These are phyloP conservation scores for Liriodendron chinense DNA, from an alignment of 164 flowering plant genomes.

Conservation along the genomic window DNA sequence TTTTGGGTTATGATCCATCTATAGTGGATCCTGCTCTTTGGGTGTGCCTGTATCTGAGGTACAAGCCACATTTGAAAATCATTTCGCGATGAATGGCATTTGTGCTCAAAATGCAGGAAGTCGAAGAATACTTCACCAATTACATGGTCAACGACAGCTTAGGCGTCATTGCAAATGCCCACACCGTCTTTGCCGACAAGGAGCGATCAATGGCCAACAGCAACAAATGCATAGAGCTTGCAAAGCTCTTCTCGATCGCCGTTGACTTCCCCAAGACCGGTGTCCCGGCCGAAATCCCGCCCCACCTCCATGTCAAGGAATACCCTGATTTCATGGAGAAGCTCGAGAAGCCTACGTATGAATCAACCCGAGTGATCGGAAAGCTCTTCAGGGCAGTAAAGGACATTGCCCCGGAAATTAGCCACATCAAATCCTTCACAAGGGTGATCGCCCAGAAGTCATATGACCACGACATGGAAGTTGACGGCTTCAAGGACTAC, in stretches of 20 bases:
- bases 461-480: slow-evolving; percentile 77
- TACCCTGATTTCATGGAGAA: slow-evolving; percentile 95
- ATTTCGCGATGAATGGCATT: no score
- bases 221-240: slow-evolving; percentile 49
- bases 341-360: slow-evolving; percentile 62
- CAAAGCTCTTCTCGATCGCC: slow-evolving; percentile 61
- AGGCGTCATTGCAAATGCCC: slow-evolving; percentile 78
- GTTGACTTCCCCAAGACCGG: slow-evolving; percentile 90
- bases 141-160: slow-evolving; percentile 80
- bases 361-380: slow-evolving; percentile 35
- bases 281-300: slow-evolving; percentile 64
- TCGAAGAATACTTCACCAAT: slow-evolving; percentile 62
- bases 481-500: slow-evolving; percentile 61
- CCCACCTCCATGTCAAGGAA: slow-evolving; percentile 42
- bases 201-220: slow-evolving; percentile 48
- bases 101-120: slow-evolving; percentile 43
- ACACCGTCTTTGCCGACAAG: slow-evolving; percentile 66
- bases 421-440: slow-evolving; percentile 44
- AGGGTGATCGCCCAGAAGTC: slow-evolving; percentile 43
- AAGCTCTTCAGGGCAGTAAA: slow-evolving; percentile 59
- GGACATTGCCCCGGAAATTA: slow-evolving; percentile 29
- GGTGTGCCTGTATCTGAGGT: no score
- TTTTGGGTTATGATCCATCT: no score
- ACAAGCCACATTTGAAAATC: no score
- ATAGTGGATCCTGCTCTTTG: no score